phyloP scores from a whole-genome alignment of 1,284 basidiomycete genomes.

The Austropuccinia psidii region DNA sequence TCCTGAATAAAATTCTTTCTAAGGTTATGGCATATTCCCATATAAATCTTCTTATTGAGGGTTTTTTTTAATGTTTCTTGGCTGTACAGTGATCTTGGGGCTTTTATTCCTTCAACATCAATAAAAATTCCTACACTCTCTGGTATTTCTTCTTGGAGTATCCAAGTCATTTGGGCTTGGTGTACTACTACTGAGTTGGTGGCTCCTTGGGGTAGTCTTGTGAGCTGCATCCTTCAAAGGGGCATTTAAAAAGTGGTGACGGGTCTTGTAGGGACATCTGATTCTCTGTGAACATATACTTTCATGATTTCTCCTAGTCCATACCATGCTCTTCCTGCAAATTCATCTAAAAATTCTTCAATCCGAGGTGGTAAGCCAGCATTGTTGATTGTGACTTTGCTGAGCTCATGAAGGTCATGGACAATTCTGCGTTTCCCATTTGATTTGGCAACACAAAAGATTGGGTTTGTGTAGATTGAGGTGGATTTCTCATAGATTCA shows the following conservation, averaged over 20 bases:
- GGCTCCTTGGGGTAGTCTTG: slow-evolving; percentile 13
- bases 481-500: not conserved
- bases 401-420: slow-evolving; percentile 9
- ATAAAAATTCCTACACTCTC: slow-evolving; percentile 12
- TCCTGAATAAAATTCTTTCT: too few species aligned
- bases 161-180: slow-evolving; percentile 17
- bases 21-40: slow-evolving; percentile 6
- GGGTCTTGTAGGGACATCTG: not conserved
- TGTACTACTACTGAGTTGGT: slow-evolving; percentile 1
- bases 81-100: not conserved
- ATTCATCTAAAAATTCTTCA: slow-evolving; percentile 8
- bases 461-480: not conserved
- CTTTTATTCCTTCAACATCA: slow-evolving; percentile 30
- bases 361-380: not conserved
- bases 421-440: slow-evolving; percentile 12
- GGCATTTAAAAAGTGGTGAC: slow-evolving; percentile 4
- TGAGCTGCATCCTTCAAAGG: not conserved
- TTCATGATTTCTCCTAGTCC: slow-evolving; percentile 11
- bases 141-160: slow-evolving; percentile 9
- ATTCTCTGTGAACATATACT: slow-evolving; percentile 19
- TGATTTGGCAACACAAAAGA: slow-evolving; percentile 21
- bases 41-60: slow-evolving; percentile 3
- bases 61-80: not conserved
- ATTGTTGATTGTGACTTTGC: slow-evolving; percentile 6
- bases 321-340: slow-evolving; percentile 18